Base-by-base conservation (phyloP, 2,329 filamentous ascomycete species). In the Pyrenochaeta sp. region DNA sequence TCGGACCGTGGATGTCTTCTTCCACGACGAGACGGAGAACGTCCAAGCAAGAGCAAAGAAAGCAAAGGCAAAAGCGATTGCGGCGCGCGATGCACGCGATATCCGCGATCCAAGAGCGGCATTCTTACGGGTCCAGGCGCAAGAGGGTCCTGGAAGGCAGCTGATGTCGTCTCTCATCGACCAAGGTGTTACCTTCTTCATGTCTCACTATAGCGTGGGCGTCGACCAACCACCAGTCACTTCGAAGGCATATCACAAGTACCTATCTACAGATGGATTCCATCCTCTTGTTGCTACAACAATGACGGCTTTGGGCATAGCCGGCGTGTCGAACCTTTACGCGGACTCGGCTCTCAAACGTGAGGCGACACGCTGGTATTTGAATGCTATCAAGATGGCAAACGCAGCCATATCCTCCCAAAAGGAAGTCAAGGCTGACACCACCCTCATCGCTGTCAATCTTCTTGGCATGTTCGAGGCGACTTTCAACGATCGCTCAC, bases 291-390 rank as follows among this genome's bases (percentile, higher is more conserved):
- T 75, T 13, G 68, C 72, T 5, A 73, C 69, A 3, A 59, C 67
- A 3, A 77, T 77, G 74, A 74, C 73, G 6, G 75, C 75, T 9
- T 57, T 77, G 7, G 75, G 75, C 6, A 60, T 77, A 3, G 69
- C 72, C 1, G 73, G 74, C 1, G 63, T 76, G 7, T 67, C 70
- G 4, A 75, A 74, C 47, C 59, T 75, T 9, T 68, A 59, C 55
- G 62, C 59, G 49, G 70, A 77, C 50, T 22, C 58, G 1, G 50
- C 50, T 10, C 63, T 77, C 32, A 71, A 72, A 47, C 47, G 61
- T 25, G 68, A 74, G 47, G 71, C 72, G 2, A 75, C 61, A 27
- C 59, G 59, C 7, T 74, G 69, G 69, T 77, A 77, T 42, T 48
- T 71, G 2, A 63, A 71, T 19, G 73, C 74, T 24, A 66, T 77